A percentile compares a stretch with the other conserved stretches of the same genome.
Conservation (phyloP, 2,329 filamentous ascomycete genomes). For the Beauveria sp. region DNA sequence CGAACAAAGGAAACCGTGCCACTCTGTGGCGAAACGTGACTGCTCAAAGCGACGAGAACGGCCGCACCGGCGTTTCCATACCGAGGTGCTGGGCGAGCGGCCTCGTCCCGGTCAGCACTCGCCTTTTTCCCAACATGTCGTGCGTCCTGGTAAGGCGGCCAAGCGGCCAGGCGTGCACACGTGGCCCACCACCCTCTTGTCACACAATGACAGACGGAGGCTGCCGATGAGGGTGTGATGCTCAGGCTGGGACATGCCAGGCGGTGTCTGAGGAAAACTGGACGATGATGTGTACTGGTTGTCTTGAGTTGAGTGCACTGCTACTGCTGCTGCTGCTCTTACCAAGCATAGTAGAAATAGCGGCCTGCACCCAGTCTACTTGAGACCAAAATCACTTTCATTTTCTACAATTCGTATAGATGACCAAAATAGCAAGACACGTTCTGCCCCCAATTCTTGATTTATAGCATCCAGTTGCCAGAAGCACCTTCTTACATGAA, state of each 20-base stretch:
- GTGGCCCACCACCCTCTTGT: slow-evolving; percentile 3
- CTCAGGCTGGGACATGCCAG: neutral
- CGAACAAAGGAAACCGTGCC: neutral
- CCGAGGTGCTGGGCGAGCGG: neutral
- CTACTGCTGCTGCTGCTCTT: neutral
- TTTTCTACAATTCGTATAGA: neutral
- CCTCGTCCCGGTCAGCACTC: neutral
- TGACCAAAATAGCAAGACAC: neutral
- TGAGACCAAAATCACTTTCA: neutral
- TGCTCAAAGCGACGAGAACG: no score
- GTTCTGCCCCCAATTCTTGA: neutral
- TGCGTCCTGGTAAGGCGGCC: neutral
- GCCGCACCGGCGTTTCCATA: neutral
- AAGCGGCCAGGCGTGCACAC: slow-evolving; percentile 6
- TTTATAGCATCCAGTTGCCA: neutral
- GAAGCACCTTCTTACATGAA: neutral
- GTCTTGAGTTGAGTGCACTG: neutral
- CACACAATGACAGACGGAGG: neutral
- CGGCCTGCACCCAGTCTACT: neutral
- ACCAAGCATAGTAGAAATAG: neutral
- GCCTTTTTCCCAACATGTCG: neutral
- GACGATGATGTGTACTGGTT: neutral
- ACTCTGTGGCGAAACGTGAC: no score
- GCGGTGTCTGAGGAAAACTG: neutral
- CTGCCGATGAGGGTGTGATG: neutral